Percentiles rank a stretch among this genome's conserved stretches.
Conservation (phyloP, 768 basidiomycete genomes). For the Kwoniella dejecticola region DNA sequence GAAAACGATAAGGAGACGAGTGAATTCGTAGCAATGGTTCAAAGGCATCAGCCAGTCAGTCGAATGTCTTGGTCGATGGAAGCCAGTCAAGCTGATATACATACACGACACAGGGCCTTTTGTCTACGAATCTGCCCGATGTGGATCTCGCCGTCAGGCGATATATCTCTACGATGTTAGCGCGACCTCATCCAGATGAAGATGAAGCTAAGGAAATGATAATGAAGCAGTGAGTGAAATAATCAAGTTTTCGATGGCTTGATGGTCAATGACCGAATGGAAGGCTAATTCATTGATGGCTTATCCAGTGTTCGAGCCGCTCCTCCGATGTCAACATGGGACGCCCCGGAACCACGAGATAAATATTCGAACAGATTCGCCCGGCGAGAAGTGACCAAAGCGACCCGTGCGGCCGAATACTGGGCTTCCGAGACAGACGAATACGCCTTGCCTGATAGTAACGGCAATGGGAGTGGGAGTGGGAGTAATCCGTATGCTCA, state of each 20-base stretch:
- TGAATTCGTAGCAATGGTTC: conserved; percentile 62
- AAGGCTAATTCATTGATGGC: neutral
- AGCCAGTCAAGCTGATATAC: neutral
- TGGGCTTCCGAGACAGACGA: conserved; percentile 55
- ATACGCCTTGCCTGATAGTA: conserved; percentile 41
- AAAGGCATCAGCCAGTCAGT: conserved; percentile 59
- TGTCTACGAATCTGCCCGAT: conserved; percentile 59
- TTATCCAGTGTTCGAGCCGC: conserved; percentile 37
- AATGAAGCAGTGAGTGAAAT: conserved; percentile 42
- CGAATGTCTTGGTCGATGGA: neutral
- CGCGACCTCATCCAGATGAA: conserved; percentile 36
- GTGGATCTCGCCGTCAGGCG: conserved; percentile 59
- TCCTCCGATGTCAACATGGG: conserved; percentile 43
- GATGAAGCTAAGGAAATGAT: conserved; percentile 40
- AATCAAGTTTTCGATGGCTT: neutral
- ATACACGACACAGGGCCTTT: conserved; percentile 53
- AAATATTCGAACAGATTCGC: conserved; percentile 43
- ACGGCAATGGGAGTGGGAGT: no score
- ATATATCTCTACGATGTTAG: conserved; percentile 64
- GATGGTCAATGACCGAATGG: no score
- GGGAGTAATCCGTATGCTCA: conserved; percentile 14
- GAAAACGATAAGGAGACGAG: conserved; percentile 62
- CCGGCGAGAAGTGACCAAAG: conserved; percentile 46
- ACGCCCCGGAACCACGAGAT: conserved; percentile 39
- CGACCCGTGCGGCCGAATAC: conserved; percentile 49